Conservation (phyloP, 73 alveolate species). For the Tetrahymena thermophila region DNA sequence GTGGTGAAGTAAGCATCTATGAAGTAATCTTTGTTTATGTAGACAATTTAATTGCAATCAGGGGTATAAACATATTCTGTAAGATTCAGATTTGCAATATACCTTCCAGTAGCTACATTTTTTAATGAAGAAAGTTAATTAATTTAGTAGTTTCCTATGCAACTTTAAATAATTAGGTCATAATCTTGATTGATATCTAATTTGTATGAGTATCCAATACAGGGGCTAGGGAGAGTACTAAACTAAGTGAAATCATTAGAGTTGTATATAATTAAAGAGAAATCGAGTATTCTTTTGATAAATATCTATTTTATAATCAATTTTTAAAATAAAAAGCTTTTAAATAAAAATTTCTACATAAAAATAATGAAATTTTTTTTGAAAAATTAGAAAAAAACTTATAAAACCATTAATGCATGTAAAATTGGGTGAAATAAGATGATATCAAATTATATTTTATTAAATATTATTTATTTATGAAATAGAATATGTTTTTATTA, state of each 20-base stretch:
- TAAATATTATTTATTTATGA: no score
- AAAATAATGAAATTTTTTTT: no score
- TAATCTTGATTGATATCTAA: not conserved
- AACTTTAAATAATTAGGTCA: not conserved
- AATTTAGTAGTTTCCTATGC: not conserved
- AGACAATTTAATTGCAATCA: no score
- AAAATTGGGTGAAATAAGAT: no score
- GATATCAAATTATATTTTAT: no score
- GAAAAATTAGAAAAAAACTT: no score
- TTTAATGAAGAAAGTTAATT: not conserved
- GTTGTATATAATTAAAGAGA: no score
- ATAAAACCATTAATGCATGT: no score
- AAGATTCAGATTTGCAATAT: not conserved
- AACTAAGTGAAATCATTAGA: not conserved
- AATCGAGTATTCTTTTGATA: not conserved
- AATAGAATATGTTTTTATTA: no score
- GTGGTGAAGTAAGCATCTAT: not conserved
- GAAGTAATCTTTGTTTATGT: not conserved
- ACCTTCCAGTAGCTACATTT: not conserved
- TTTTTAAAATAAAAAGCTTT: no score
- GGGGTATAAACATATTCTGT: not conserved
- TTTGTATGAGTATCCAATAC: not conserved
- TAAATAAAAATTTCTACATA: no score
- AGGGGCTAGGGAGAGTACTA: not conserved
- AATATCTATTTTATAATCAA: no score